A percentile compares a stretch with the other conserved stretches of the same genome.
These are phyloP conservation scores for Leishmania gerbilli DNA, from an alignment of 208 protist genomes.

Conservation along the genomic window DNA sequence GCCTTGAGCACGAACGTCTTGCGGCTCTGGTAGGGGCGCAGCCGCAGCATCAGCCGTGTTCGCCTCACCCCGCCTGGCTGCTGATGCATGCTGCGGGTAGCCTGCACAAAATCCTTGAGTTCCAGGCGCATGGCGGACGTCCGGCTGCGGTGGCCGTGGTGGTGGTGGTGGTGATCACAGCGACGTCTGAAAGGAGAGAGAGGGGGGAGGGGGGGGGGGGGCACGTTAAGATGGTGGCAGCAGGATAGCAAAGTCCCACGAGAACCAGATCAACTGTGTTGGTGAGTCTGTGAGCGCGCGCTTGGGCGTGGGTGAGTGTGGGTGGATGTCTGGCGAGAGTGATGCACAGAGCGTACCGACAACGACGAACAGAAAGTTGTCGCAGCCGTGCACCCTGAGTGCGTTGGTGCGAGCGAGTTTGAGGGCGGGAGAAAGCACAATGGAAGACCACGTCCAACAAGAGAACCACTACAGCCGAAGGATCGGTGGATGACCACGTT, in stretches of 20 bases:
- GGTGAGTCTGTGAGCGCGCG: background rate
- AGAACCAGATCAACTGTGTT: too few relatives aligned
- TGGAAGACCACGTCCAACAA: background rate
- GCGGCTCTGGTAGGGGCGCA: conserved; percentile 49
- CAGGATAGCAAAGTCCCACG: too few relatives aligned
- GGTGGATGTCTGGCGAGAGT: background rate
- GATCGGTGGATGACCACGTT: background rate
- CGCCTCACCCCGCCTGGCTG: conserved; percentile 59
- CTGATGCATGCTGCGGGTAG: conserved; percentile 55
- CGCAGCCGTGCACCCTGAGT: background rate
- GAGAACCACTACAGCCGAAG: background rate
- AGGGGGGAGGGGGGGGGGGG: background rate
- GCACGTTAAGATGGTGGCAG: background rate
- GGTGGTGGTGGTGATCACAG: background rate
- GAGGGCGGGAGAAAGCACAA: background rate
- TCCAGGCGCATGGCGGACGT: conserved; percentile 50
- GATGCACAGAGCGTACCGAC: too few relatives aligned
- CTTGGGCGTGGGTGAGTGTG: background rate
- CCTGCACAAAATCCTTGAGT: conserved; percentile 60
- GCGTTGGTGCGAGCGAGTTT: background rate
- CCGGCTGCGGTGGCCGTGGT: background rate
- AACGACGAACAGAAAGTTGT: too few relatives aligned
- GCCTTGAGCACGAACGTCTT: conserved; percentile 64
- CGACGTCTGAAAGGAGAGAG: background rate
- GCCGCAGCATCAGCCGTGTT: conserved; percentile 65